Conservation (phyloP, 306 rosid species). For the Acacia confusa region DNA sequence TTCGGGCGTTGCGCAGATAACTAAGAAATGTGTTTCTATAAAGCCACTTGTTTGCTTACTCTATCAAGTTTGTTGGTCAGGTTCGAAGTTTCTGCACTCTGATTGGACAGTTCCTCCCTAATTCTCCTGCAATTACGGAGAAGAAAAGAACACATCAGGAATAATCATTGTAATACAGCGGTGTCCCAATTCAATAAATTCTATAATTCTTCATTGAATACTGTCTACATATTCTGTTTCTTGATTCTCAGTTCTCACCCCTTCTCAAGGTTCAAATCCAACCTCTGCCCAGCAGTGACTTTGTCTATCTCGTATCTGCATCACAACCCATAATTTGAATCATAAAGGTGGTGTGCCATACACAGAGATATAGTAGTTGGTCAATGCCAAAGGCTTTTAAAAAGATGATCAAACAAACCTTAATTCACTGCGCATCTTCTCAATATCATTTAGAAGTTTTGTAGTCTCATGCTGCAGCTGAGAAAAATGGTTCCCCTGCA, state of each 20-base stretch:
- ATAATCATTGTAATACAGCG: neutral
- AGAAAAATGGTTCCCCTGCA: constrained; percentile 93
- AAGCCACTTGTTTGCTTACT: constrained; percentile 46
- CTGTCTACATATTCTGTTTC: neutral
- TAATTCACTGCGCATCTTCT: constrained; percentile 92
- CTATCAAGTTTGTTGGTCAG: constrained; percentile 91
- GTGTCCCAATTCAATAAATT: constrained; percentile 15
- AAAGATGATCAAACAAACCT: constrained; percentile 47
- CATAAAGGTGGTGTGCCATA: constrained; percentile 19
- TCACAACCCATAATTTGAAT: constrained; percentile 30
- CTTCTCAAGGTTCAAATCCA: constrained; percentile 95
- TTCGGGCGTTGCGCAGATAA: neutral
- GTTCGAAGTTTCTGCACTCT: constrained; percentile 83
- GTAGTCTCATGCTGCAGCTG: constrained; percentile 90
- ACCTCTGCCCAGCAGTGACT: constrained; percentile 91
- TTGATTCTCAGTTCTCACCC: constrained; percentile 65
- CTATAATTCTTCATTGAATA: neutral
- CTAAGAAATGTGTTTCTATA: neutral
- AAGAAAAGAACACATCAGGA: constrained; percentile 8
- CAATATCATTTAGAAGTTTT: constrained; percentile 84
- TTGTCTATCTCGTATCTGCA: constrained; percentile 90
- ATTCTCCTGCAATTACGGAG: constrained; percentile 63
- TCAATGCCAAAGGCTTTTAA: neutral
- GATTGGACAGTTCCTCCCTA: constrained; percentile 82
- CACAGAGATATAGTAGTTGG: neutral